These are phyloP conservation scores for Debaryomyces sp. DNA, from an alignment of 1,139 yeast genomes.

Conservation along the genomic window DNA sequence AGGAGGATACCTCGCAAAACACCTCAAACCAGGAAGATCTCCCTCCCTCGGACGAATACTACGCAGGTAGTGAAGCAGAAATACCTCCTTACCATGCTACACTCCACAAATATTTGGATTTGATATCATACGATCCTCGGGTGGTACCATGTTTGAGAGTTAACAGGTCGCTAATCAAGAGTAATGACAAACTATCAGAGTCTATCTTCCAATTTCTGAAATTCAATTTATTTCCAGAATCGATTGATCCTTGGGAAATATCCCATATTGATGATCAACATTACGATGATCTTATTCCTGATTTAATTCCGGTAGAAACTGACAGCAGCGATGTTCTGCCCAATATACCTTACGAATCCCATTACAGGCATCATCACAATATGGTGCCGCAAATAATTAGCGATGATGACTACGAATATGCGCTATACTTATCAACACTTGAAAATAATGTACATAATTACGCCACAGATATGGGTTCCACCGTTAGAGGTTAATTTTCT, in stretches of 20 bases:
- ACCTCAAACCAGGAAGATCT: conserved; percentile 8
- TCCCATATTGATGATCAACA: conserved; percentile 41
- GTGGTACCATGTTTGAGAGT: conserved; percentile 44
- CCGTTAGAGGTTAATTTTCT: not conserved
- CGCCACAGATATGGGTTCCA: not conserved
- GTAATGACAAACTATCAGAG: conserved; percentile 26
- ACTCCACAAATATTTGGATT: conserved; percentile 39
- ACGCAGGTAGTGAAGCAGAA: conserved; percentile 21
- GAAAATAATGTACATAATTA: conserved; percentile 6
- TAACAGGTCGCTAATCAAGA: conserved; percentile 33
- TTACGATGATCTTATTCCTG: conserved; percentile 38
- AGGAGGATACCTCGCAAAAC: not conserved
- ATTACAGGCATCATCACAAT: not conserved
- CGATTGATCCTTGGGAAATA: conserved; percentile 41
- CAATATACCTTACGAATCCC: not conserved
- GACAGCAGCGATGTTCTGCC: conserved; percentile 3
- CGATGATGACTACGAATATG: conserved; percentile 10
- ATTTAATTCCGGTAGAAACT: conserved; percentile 20
- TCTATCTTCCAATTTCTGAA: conserved; percentile 31
- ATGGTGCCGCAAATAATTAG: not conserved
- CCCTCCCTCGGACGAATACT: conserved; percentile 25
- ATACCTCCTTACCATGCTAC: conserved; percentile 43
- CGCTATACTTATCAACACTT: conserved; percentile 12
- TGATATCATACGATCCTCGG: conserved; percentile 46
- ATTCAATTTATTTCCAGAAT: conserved; percentile 34